These are phyloP conservation scores for Cercospora sp. DNA, from an alignment of 2,329 filamentous ascomycete species.

Conservation along the genomic window DNA sequence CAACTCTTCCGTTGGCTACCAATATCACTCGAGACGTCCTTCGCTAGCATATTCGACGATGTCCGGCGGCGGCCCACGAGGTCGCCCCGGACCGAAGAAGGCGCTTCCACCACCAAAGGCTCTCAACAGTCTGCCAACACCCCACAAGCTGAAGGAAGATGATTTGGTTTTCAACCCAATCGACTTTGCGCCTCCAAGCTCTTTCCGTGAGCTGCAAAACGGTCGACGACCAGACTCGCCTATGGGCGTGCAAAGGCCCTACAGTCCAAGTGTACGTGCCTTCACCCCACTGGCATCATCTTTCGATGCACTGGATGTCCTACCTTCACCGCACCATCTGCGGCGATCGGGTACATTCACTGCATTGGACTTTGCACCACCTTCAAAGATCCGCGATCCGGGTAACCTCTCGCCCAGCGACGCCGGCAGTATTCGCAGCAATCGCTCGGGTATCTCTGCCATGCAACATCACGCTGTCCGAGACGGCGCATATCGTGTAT, in stretches of 20 bases:
- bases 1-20: slow-evolving; percentile 41
- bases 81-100: slow-evolving; percentile 49
- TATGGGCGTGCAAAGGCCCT: slow-evolving; percentile 62
- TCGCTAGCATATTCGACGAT: slow-evolving; percentile 36
- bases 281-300: slow-evolving; percentile 78
- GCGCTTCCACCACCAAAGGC: slow-evolving; percentile 70
- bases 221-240: slow-evolving; percentile 65
- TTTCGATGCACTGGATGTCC: slow-evolving; percentile 79
- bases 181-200: slow-evolving; percentile 80
- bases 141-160: slow-evolving; percentile 79
- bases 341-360: slow-evolving; percentile 79
- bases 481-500: slow-evolving; percentile 80
- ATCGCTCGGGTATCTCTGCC: slow-evolving; percentile 74
- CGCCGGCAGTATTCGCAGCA: slow-evolving; percentile 60
- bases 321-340: slow-evolving; percentile 84
- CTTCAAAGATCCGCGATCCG: slow-evolving; percentile 67
- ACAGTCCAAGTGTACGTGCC: slow-evolving; percentile 68
- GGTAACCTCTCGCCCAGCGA: slow-evolving; percentile 48
- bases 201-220: slow-evolving; percentile 62
- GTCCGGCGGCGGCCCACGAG: slow-evolving; percentile 33
- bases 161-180: slow-evolving; percentile 65
- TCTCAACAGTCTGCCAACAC: slow-evolving; percentile 77
- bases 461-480: slow-evolving; percentile 71
- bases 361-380: slow-evolving; percentile 76
- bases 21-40: slow-evolving; percentile 37